These are phyloP conservation scores for Biscogniauxia mediterranea DNA, from an alignment of 2,329 filamentous ascomycete species.

Conservation along the genomic window DNA sequence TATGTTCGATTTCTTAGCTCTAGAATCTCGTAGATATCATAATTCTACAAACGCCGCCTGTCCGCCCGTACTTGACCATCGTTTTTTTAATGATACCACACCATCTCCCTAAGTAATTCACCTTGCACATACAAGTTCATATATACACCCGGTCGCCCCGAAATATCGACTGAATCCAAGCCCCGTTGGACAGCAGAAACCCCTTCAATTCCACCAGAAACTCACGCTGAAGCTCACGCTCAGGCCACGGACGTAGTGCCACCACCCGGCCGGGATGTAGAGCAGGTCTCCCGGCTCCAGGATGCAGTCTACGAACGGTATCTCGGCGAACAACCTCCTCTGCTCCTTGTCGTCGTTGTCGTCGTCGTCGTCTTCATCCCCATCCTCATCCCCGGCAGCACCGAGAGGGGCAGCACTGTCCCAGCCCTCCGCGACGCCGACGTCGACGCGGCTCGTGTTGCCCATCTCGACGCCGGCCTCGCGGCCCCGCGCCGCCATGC, in stretches of 20 bases:
- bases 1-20: too few species aligned
- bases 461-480: constrained; percentile 83
- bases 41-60: too few species aligned
- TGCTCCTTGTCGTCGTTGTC: constrained; percentile 33
- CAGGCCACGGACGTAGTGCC: constrained; percentile 91
- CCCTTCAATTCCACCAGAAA: constrained; percentile 83
- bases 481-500: constrained; percentile 59
- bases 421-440: constrained; percentile 67
- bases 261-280: constrained; percentile 93
- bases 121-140: too few species aligned
- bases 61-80: too few species aligned
- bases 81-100: too few species aligned
- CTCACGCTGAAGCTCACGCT: constrained; percentile 90
- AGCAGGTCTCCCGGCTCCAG: constrained; percentile 79
- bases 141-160: too few species aligned
- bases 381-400: neutral
- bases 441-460: constrained; percentile 80
- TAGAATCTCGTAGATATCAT: too few species aligned
- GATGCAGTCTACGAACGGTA: constrained; percentile 73
- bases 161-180: too few species aligned
- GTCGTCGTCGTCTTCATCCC: neutral
- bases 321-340: constrained; percentile 48
- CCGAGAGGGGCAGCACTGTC: constrained; percentile 37
- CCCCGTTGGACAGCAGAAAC: neutral
- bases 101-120: too few species aligned